Conservation (phyloP, 805 yeast genomes). For the Ogataea trehaloabstinens region DNA sequence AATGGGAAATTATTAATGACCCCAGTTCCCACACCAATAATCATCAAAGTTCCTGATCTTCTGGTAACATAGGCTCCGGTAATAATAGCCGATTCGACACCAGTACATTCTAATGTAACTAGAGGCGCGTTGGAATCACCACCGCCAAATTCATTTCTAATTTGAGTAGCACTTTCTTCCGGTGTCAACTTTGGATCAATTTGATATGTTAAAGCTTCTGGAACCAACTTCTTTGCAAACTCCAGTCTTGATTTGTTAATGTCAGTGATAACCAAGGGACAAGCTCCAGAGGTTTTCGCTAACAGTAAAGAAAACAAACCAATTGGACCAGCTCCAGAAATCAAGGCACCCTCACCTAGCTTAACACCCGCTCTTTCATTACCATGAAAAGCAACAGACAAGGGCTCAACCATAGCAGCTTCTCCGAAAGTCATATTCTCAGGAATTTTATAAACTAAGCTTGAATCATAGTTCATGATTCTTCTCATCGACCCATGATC, state of each 20-base stretch:
- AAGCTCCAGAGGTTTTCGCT: constrained; percentile 52
- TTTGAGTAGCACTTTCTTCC: constrained; percentile 38
- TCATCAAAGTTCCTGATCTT: constrained; percentile 44
- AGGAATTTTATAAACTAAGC: constrained; percentile 34
- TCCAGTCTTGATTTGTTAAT: constrained; percentile 41
- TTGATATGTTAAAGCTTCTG: constrained; percentile 43
- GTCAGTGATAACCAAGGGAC: constrained; percentile 51
- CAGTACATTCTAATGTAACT: constrained; percentile 51
- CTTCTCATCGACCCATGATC: constrained; percentile 40
- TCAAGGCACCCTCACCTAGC: constrained; percentile 44
- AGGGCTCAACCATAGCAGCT: constrained; percentile 56
- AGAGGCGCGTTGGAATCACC: constrained; percentile 38
- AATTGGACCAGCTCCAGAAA: constrained; percentile 60
- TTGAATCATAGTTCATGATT: constrained; percentile 28
- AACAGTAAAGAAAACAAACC: constrained; percentile 47
- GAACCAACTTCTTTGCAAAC: constrained; percentile 45
- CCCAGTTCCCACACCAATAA: constrained; percentile 52
- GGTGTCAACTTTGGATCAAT: constrained; percentile 32
- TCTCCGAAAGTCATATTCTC: constrained; percentile 45
- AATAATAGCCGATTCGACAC: constrained; percentile 46
- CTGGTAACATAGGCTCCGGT: constrained; percentile 45
- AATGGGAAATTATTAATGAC: constrained; percentile 47
- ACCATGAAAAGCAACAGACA: constrained; percentile 52
- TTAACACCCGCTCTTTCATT: constrained; percentile 42
- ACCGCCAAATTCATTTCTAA: constrained; percentile 35